Conservation (phyloP, 192 early-diverging fungal genomes). For the Backusella psychrophila region DNA sequence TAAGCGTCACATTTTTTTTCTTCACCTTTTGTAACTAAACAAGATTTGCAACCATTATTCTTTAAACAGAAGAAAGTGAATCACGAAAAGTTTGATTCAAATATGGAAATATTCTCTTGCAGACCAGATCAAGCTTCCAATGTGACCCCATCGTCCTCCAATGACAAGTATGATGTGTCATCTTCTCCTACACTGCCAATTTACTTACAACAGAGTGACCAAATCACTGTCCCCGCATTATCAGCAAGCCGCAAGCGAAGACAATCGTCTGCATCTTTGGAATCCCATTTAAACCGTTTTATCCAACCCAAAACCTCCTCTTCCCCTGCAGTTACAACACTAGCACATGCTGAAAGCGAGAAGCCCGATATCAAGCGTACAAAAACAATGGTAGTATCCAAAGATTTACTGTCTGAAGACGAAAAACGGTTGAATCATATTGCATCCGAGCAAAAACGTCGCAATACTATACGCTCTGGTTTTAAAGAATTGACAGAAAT, state of each 20-base stretch:
- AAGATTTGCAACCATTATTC: neutral
- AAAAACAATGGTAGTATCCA: neutral
- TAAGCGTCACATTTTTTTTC: neutral
- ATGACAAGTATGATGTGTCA: neutral
- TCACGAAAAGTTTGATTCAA: neutral
- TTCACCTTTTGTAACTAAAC: conserved; percentile 4
- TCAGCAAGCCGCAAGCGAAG: neutral
- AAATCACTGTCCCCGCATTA: neutral
- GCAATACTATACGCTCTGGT: conserved; percentile 74
- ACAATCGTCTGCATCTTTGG: neutral
- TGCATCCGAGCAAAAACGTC: conserved; percentile 69
- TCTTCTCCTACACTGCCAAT: conserved; percentile 3
- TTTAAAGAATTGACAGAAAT: conserved; percentile 89
- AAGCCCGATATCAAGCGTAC: neutral
- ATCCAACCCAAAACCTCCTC: neutral
- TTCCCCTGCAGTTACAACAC: conserved; percentile 1
- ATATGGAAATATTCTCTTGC: conserved; percentile 6
- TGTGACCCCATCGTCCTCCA: conserved; percentile 1
- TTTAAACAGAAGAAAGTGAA: neutral
- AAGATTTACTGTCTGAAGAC: conserved; percentile 64
- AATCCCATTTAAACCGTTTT: neutral
- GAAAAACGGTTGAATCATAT: conserved; percentile 76
- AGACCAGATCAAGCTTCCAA: neutral
- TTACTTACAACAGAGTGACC: conserved; percentile 11
- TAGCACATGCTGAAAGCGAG: neutral